Evolutionary conservation across 345 rosid genomes (phyloP).

Genomic region (Hibiscus syriacus): DNA sequence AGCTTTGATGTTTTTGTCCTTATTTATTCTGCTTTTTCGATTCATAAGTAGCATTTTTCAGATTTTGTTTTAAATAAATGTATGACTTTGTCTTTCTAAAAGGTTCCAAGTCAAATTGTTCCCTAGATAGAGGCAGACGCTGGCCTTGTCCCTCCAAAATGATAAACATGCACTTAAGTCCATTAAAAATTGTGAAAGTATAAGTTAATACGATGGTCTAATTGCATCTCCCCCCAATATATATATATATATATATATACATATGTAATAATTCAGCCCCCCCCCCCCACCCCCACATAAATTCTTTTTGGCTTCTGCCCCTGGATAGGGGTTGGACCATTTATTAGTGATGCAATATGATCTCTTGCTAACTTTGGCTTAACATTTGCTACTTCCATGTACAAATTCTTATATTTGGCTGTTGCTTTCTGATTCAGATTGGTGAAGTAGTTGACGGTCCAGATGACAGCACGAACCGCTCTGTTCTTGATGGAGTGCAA

Average conservation of each 20-base stretch:
- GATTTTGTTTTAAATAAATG: background rate
- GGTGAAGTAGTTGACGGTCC: slow-evolving; percentile 99
- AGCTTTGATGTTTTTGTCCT: background rate
- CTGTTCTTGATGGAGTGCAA: slow-evolving; percentile 58
- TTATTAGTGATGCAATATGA: background rate
- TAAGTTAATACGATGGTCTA: too few species aligned
- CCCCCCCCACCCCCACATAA: too few species aligned
- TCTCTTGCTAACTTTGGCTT: background rate
- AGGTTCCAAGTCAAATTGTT: background rate
- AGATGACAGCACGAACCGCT: slow-evolving; percentile 58
- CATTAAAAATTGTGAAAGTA: too few species aligned
- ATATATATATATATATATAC: too few species aligned
- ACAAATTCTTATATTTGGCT: slow-evolving; percentile 7
- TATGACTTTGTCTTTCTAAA: background rate
- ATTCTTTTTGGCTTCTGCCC: background rate
- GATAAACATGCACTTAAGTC: too few species aligned
- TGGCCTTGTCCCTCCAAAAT: too few species aligned
- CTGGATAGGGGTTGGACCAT: background rate
- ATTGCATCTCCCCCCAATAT: too few species aligned
- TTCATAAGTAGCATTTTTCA: background rate
- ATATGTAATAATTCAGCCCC: too few species aligned
- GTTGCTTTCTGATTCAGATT: slow-evolving; percentile 45
- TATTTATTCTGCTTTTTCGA: background rate
- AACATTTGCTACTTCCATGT: background rate
- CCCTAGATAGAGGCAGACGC: too few species aligned